Evolutionary conservation across 108 stramenopile species (phyloP).

Genomic region (Cylindrotheca closterium): DNA sequence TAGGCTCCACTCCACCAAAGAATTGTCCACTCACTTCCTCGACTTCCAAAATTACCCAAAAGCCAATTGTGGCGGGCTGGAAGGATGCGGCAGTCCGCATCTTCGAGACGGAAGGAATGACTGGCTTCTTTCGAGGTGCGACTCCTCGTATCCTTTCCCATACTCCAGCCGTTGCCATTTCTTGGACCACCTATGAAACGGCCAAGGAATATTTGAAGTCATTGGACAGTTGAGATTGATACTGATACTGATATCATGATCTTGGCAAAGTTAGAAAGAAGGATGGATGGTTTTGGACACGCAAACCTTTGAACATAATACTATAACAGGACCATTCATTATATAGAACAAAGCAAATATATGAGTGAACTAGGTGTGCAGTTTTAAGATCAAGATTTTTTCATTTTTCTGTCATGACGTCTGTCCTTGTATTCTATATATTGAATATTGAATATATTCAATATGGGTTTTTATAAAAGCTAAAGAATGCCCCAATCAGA

Average conservation of each 20-base stretch:
- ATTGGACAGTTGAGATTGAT: neutral
- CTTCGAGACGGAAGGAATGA: conserved; percentile 77
- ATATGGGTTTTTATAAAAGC: too few relatives aligned
- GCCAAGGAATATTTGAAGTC: conserved; percentile 60
- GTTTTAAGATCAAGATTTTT: too few relatives aligned
- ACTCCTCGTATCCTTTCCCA: conserved; percentile 85
- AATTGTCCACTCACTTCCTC: conserved; percentile 7
- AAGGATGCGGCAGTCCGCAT: conserved; percentile 83
- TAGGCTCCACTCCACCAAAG: conserved; percentile 14
- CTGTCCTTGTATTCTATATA: too few relatives aligned
- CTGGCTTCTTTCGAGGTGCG: conserved; percentile 90
- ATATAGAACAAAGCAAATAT: too few relatives aligned
- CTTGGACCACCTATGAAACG: conserved; percentile 98
- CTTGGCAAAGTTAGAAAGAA: conserved; percentile 8
- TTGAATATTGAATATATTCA: too few relatives aligned
- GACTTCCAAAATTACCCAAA: conserved; percentile 17
- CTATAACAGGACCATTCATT: too few relatives aligned
- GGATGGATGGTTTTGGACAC: neutral
- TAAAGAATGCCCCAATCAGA: too few relatives aligned
- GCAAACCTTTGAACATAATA: too few relatives aligned
- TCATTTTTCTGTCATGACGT: too few relatives aligned
- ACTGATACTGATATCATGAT: too few relatives aligned
- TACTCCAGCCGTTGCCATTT: conserved; percentile 96
- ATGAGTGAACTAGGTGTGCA: too few relatives aligned
- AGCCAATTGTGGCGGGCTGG: conserved; percentile 38